Evolutionary conservation across 257 asterid species (phyloP), one percentile per base, ranked within the genome.

Genomic region (Handroanthus guayacan): DNA sequence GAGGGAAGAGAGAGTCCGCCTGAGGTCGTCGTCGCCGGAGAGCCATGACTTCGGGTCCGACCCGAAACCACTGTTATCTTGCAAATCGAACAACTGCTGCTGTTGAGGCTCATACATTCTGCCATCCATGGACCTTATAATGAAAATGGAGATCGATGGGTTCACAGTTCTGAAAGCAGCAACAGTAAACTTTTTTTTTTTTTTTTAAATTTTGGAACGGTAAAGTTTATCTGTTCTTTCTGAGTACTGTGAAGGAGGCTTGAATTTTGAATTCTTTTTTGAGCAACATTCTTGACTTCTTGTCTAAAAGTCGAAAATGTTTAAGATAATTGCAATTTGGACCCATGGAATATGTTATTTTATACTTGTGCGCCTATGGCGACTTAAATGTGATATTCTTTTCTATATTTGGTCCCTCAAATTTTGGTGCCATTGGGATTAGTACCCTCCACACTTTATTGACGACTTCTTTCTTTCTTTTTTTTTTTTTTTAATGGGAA

Each of bases 21-120:
- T 83, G 74, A 88, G 78, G 80, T 76, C 89, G 80, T 76, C 89
- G 80, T 80, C 95, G 88, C 87, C 90, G 81, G 95, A 83, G 50
- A 89, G 91, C 92, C 97, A 91, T 25, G 90, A 89, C 67, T 82
- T 84, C 6, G 90, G 83, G 80, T 89, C 92, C 80, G 90, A 86
- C 68, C 89, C 92, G 76, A 83, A 84, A 61, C 78, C 87, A 34
- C 50, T 58, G 68, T 41, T 80, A 16, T 89, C 95, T 48, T 86
- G 97, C 82, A 88, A 88, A 87, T 88, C 96, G 63, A 87, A n/a
- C 84, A 87, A 80, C 77, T 87, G 90, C 68, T 89, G 90, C 44
- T 82, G 82, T 3, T 85, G 83, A 47, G 73, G 18, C 67, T 76
- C 83, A 52, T 78, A 75, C 60, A 86, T 56, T 67, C 82, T 64